Evolutionary conservation across 257 asterid genomes (phyloP), one percentile per base, ranked within the genome.

Genomic region (Oldenlandia corymbosa): DNA sequence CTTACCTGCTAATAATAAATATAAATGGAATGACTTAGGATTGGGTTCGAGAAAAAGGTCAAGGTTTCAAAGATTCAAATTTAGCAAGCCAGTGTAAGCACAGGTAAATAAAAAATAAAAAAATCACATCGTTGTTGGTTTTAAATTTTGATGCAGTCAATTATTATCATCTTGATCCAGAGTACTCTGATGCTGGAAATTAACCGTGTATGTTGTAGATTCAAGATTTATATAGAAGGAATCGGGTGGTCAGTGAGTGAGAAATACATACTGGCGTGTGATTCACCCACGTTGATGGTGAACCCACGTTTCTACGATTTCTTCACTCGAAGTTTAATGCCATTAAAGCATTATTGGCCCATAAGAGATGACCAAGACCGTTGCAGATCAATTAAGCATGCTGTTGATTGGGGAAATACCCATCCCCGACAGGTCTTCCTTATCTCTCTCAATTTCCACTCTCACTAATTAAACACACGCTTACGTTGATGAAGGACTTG

Each of bases 171-270:
- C 30, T 1, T 30, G 12, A 5, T 54, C 1, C 41, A 53, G 11
- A 10, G 28, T 12, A 36, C n/a, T n/a, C n/a, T n/a, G n/a, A n/a
- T n/a, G n/a, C n/a, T 13, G 24, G 31, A 26, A 51, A 53, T 53
- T 13, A 26, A 48, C 34, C 14, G 3, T 21, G 50, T 84, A 34
- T 34, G 39, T n/a, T n/a, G n/a, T 9, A 91, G 98, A 65, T 92
- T 74, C 77, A 92, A 92, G 70, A 79, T 92, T 71, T 92, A 88
- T 67, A 81, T 92, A 1, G 99, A 92, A 79, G 99, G 99, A 62
- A 68, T 85, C 2, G 89, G 88, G 0, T 92, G 99, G 99, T 92
- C 99, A 1, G 97, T 92, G 72, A 92, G 99, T 55, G 94, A 87
- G 74, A 92, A 92, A 53, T 92, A 92, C 81, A 92, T 88, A 67